These are phyloP conservation scores for Tricladium varicosporioides DNA, from an alignment of 2,329 filamentous ascomycete species.

Conservation along the genomic window DNA sequence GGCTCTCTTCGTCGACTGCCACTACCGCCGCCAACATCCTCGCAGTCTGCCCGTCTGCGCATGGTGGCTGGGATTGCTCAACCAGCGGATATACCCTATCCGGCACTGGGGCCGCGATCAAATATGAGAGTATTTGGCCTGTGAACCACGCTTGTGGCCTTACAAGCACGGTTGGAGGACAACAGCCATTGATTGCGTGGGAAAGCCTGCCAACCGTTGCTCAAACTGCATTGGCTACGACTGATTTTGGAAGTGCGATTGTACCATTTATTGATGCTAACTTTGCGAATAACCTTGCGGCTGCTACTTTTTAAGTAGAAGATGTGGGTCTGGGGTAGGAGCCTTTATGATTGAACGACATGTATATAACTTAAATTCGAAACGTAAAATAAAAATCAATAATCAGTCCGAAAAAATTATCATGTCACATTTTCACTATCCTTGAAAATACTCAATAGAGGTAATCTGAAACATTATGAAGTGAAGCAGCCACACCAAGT, in stretches of 20 bases:
- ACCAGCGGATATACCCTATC: constrained; percentile 40
- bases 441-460: too few species aligned
- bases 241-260: constrained; percentile 42
- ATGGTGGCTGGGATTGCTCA: constrained; percentile 46
- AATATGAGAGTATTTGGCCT: constrained; percentile 48
- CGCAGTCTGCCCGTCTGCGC: constrained; percentile 51
- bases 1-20: constrained; percentile 40
- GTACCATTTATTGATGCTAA: constrained; percentile 39
- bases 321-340: too few species aligned
- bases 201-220: constrained; percentile 39
- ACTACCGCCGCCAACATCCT: constrained; percentile 38
- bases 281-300: constrained; percentile 41
- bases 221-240: constrained; percentile 36
- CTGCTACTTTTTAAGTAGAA: constrained; percentile 35
- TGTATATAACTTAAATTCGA: too few species aligned
- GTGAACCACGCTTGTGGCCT: constrained; percentile 41
- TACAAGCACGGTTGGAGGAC: constrained; percentile 36
- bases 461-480: too few species aligned
- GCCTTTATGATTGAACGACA: too few species aligned
- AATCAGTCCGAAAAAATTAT: too few species aligned
- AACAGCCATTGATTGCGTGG: constrained; percentile 44
- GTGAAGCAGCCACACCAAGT: too few species aligned
- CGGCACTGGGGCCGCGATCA: constrained; percentile 44
- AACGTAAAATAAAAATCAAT: too few species aligned
- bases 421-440: too few species aligned